These are phyloP conservation scores for Trifolium subterraneum DNA, from an alignment of 306 rosid species.

Conservation along the genomic window DNA sequence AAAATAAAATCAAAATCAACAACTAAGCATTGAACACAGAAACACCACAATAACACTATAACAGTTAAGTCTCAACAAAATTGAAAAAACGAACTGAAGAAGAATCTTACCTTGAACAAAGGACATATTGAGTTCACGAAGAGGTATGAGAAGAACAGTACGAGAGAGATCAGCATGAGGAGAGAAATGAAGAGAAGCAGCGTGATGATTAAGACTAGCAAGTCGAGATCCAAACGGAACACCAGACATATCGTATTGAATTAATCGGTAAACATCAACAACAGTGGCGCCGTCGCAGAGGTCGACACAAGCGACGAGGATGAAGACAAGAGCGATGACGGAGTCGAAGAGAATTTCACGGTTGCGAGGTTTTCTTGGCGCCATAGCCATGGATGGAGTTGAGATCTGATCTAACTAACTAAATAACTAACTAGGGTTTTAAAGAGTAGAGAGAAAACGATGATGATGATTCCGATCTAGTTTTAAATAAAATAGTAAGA, in stretches of 20 bases:
- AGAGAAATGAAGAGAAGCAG: constrained; percentile 78
- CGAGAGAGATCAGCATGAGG: constrained; percentile 95
- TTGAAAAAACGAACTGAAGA: background rate
- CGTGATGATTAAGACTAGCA: constrained; percentile 90
- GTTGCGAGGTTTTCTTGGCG: constrained; percentile 52
- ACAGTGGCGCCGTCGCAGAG: constrained; percentile 96
- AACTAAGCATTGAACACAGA: background rate
- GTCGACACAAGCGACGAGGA: constrained; percentile 86
- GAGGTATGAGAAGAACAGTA: constrained; percentile 80
- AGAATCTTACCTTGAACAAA: constrained; percentile 87
- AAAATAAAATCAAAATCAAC: constrained; percentile 10
- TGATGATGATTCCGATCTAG: constrained; percentile 32
- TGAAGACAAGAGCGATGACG: constrained; percentile 70
- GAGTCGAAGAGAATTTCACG: constrained; percentile 75
- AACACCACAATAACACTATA: background rate
- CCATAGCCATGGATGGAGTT: constrained; percentile 46
- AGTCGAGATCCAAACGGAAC: constrained; percentile 94
- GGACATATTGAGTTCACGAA: constrained; percentile 81
- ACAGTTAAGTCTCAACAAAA: constrained; percentile 10
- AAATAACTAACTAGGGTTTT: constrained; percentile 47
- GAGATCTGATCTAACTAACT: constrained; percentile 38
- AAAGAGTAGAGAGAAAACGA: constrained; percentile 15
- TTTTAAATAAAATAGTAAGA: background rate
- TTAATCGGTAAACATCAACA: constrained; percentile 92
- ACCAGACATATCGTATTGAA: constrained; percentile 92